A percentile compares a stretch with the other conserved stretches of the same genome.
Evolutionary conservation across 2,329 filamentous ascomycete genomes (phyloP).

Genomic region (Sporothrix pseudoabietina): DNA sequence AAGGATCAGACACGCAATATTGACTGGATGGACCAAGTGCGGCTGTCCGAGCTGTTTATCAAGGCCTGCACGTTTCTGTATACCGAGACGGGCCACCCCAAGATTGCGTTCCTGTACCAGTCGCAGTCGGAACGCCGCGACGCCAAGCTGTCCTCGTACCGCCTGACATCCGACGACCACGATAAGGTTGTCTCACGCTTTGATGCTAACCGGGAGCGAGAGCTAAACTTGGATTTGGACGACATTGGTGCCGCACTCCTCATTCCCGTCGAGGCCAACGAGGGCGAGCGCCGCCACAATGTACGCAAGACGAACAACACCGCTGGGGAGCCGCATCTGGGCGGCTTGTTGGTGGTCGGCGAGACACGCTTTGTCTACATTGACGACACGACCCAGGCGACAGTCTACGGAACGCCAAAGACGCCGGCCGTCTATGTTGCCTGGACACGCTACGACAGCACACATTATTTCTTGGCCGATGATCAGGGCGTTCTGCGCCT

Average conservation of each 20-base stretch:
- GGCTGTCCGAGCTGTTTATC: conserved; percentile 62
- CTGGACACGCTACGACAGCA: conserved; percentile 82
- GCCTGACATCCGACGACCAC: conserved; percentile 60
- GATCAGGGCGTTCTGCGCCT: conserved; percentile 86
- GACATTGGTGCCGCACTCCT: conserved; percentile 62
- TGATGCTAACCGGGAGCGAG: conserved; percentile 57
- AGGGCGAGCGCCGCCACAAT: conserved; percentile 62
- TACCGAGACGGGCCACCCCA: conserved; percentile 60
- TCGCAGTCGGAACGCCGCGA: conserved; percentile 55
- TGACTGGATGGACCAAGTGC: conserved; percentile 56
- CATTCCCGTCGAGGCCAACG: conserved; percentile 61
- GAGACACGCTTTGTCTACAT: conserved; percentile 85
- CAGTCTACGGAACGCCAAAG: conserved; percentile 64
- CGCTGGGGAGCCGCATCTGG: conserved; percentile 59
- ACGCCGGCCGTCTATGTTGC: conserved; percentile 86
- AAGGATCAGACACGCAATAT: conserved; percentile 51
- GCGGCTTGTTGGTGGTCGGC: conserved; percentile 73
- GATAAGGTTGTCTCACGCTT: conserved; percentile 58
- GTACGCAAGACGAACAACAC: conserved; percentile 52
- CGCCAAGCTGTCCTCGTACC: conserved; percentile 60
- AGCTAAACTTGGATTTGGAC: conserved; percentile 55
- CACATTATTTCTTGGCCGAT: conserved; percentile 84
- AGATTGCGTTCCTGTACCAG: conserved; percentile 62
- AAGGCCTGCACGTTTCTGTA: conserved; percentile 60
- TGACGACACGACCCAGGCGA: conserved; percentile 71